Evolutionary conservation across 202 grass and related monocot species (phyloP), one percentile per base, ranked within the genome.

Genomic region (Digitaria exilis): DNA sequence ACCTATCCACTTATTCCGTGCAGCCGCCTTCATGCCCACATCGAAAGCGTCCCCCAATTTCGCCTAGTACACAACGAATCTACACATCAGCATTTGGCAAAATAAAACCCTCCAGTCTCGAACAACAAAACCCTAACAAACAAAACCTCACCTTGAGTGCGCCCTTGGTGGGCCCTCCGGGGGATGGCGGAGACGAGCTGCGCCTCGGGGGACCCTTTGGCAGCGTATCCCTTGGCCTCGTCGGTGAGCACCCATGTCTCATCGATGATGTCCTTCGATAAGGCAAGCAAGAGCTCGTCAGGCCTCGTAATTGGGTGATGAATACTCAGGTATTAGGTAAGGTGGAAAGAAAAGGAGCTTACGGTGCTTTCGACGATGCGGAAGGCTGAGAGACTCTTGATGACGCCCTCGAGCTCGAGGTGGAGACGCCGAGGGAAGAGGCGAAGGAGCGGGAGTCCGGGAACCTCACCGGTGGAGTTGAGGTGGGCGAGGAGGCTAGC

Each of bases 341-440:
- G 37, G 26, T 24, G 29, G 31, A 44, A 19, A 24, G 37, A 25
- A 7, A 12, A 32, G 46, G 57, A 11, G 22, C 37, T 18, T 78
- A 89, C 89, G 24, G 56, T 55, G 58, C 75, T 70, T 16, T 96
- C 85, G 19, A 98, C 86, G 82, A 98, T 96, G 75, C 86, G 78
- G 81, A 98, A 94, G 32, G 93, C 93, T 42, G 78, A 78, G 71
- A 98, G 96, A 26, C 93, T 83, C 89, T 96, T 98, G 85, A 98
- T 92, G 66, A 98, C 80, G 71, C 90, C 82, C 85, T 90, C 91
- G 60, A 98, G 74, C 35, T 96, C 91, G 17, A 39, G 79, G 85
- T 98, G 96, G 41, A 68, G 70, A 96, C 80, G 52, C 91, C 83
- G 52, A 90, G 57, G 73, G 84, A 89, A 69, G 91, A 77, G 6